phyloP scores from a whole-genome alignment of 2,329 filamentous ascomycete genomes.

The Mariannaea sp. region DNA sequence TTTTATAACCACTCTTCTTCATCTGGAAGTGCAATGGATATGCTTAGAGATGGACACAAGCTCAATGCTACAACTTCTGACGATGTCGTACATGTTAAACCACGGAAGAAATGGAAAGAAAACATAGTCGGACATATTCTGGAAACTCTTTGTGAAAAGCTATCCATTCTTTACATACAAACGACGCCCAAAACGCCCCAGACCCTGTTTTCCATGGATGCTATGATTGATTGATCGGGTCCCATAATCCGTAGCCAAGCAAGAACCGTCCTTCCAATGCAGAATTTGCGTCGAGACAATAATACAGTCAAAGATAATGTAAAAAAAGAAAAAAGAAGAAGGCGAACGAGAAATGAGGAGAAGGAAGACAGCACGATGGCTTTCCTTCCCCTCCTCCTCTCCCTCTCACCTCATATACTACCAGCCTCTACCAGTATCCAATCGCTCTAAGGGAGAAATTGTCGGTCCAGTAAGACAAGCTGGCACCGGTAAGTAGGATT shows the following conservation, averaged over 20 bases:
- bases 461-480: constrained; percentile 8
- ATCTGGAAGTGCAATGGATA: neutral
- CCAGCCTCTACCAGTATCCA: too few species aligned
- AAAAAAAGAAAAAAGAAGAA: constrained; percentile 15
- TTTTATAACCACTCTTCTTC: constrained; percentile 1
- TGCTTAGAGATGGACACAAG: neutral
- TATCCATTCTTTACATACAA: constrained; percentile 35
- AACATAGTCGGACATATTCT: neutral
- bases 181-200: constrained; percentile 37
- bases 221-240: constrained; percentile 35
- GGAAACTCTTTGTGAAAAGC: constrained; percentile 13
- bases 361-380: neutral
- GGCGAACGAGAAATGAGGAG: neutral
- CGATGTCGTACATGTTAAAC: neutral
- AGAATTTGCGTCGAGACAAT: constrained; percentile 33
- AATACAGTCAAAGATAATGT: constrained; percentile 31
- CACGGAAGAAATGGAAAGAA: neutral
- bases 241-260: constrained; percentile 35
- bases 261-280: constrained; percentile 35
- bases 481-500: constrained; percentile 3
- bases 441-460: neutral
- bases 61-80: neutral
- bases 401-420: constrained; percentile 15
- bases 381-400: constrained; percentile 14
- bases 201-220: constrained; percentile 37